Evolutionary conservation across 2,329 filamentous ascomycete genomes (phyloP), one percentile per base, ranked within the genome.

Genomic region (Xylaria sp.): DNA sequence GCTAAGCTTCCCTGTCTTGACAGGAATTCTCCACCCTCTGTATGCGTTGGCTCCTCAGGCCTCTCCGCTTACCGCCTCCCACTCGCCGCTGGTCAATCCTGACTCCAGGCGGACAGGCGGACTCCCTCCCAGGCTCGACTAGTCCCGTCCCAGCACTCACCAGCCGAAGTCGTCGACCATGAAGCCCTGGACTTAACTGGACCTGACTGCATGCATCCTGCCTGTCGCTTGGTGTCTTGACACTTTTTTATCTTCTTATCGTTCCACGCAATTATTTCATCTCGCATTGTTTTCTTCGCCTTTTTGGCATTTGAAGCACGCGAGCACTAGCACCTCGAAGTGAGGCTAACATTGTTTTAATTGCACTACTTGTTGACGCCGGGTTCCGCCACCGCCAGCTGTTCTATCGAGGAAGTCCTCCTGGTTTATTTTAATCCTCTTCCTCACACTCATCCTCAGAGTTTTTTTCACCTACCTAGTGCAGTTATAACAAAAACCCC

Each of bases 281-380:
- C 21, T 50, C 55, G 62, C 59, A 58, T 57, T 61, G 15, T 40
- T 52, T 63, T 60, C 11, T 14, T 6, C 23, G 7, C 40, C 2
- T 42, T 31, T 25, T 28, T 17, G 15, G 23, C 15, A 28, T n/a
- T 47, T 57, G 61, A 57, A 61, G 60, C 64, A 65, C 65, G 66
- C 61, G 51, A 61, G 60, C 64, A 57, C 55, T 55, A 61, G 60
- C 64, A 57, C 55, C 55, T 55, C 50, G 65, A 66, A 71, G 67
- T 71, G 69, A 70, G 69, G 68, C 69, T 71, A 68, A 68, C 69
- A 61, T 63, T 64, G 66, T 60, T 61, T 67, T 31, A 31, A 61
- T 60, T 66, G 66, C 64, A 63, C 67, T 63, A 63, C 61, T 63
- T n/a, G n/a, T n/a, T n/a, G n/a, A n/a, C n/a, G 51, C 54, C 55